A percentile compares a stretch with the other conserved stretches of the same genome.
Conservation (phyloP, 148 eudicot genomes). For the Nepenthes mirabilis region DNA sequence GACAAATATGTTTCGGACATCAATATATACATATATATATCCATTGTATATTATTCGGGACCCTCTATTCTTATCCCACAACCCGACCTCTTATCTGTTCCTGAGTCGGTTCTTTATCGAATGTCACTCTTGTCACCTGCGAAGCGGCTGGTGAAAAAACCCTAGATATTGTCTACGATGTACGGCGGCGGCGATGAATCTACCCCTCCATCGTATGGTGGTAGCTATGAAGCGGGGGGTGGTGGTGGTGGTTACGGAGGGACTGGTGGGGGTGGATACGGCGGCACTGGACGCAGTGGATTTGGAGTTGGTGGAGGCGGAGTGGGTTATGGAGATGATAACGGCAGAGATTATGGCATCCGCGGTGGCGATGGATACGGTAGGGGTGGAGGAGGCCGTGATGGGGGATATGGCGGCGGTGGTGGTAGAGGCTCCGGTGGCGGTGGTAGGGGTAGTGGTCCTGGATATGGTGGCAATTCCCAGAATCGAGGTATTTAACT, state of each 20-base stretch:
- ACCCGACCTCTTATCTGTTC: no score
- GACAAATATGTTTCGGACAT: no score
- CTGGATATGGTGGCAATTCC: not conserved
- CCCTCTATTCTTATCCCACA: no score
- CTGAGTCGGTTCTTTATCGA: no score
- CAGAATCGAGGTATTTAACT: no score
- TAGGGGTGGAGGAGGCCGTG: slow-evolving; percentile 6
- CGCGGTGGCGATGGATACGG: slow-evolving; percentile 3
- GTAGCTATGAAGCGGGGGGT: slow-evolving; percentile 23
- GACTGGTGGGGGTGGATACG: slow-evolving; percentile 7
- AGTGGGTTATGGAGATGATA: slow-evolving; percentile 7
- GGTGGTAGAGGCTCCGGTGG: slow-evolving; percentile 6
- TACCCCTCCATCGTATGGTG: slow-evolving; percentile 32
- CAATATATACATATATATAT: no score
- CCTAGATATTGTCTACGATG: slow-evolving; percentile 36
- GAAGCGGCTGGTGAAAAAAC: slow-evolving; percentile 8
- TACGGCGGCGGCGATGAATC: slow-evolving; percentile 65
- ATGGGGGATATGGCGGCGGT: slow-evolving; percentile 12
- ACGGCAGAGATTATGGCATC: not conserved
- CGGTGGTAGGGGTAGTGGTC: not conserved
- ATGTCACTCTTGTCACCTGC: no score
- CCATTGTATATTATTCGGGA: no score
- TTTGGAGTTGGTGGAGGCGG: not conserved
- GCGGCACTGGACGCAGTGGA: not conserved
- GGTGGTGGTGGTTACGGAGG: slow-evolving; percentile 6